Evolutionary conservation across 2,329 filamentous ascomycete genomes (phyloP).

Genomic region (Chalaropsis thielavioides): DNA sequence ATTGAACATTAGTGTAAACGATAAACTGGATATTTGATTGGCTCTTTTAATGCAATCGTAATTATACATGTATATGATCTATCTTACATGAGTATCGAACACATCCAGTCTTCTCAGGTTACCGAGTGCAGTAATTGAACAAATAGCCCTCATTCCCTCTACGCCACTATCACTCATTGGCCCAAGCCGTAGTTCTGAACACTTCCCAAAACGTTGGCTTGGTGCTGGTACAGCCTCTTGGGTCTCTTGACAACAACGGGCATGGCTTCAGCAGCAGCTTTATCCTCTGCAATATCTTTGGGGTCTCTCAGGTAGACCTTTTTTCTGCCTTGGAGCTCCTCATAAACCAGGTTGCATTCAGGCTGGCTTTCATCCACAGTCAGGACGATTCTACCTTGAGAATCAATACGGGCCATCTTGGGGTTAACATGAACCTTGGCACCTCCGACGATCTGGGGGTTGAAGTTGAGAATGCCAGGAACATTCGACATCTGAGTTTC

Average conservation of each 20-base stretch:
- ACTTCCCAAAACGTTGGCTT: conserved; percentile 24
- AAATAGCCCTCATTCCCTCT: neutral
- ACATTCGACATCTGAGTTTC: conserved; percentile 18
- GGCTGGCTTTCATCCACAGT: conserved; percentile 28
- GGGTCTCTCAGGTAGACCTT: conserved; percentile 24
- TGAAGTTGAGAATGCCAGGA: conserved; percentile 24
- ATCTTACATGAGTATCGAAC: conserved; percentile 15
- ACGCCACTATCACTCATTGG: conserved; percentile 1
- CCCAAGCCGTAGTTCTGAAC: conserved; percentile 28
- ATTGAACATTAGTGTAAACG: neutral
- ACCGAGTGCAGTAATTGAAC: neutral
- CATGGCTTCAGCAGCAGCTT: conserved; percentile 23
- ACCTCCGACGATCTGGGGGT: conserved; percentile 36
- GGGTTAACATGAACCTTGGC: conserved; percentile 40
- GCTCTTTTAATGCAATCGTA: neutral
- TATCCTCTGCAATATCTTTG: conserved; percentile 22
- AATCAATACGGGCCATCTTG: conserved; percentile 31
- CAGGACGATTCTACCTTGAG: conserved; percentile 36
- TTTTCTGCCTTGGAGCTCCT: conserved; percentile 31
- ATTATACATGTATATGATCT: conserved; percentile 16
- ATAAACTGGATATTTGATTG: neutral
- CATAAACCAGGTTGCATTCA: conserved; percentile 31
- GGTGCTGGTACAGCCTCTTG: conserved; percentile 6
- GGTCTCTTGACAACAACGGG: neutral
- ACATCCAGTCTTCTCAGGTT: neutral